Evolutionary conservation across 192 early-diverging fungal genomes (phyloP).

Genomic region (Bifiguratus adelaidae): DNA sequence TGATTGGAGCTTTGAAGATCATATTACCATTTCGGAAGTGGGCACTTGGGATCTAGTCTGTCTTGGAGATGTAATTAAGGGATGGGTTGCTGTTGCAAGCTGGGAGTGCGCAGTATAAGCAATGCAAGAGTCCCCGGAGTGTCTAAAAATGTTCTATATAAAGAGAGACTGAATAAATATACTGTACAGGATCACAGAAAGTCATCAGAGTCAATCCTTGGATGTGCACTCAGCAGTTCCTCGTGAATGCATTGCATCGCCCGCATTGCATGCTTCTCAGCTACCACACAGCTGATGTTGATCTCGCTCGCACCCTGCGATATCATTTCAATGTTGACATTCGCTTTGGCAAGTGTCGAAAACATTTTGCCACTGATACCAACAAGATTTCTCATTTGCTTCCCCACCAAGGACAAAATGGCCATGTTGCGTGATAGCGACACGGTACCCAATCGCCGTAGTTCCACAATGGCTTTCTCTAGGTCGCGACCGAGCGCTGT

Average conservation of each 20-base stretch:
- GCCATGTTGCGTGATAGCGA: constrained; percentile 73
- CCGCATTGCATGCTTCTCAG: constrained; percentile 37
- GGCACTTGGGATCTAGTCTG: constrained; percentile 22
- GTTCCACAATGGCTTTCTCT: constrained; percentile 53
- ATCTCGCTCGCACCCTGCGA: constrained; percentile 89
- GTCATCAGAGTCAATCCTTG: background rate
- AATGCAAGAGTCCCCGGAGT: no score
- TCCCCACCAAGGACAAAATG: constrained; percentile 83
- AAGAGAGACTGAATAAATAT: no score
- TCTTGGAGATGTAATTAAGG: constrained; percentile 8
- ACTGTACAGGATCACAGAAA: no score
- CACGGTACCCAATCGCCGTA: constrained; percentile 61
- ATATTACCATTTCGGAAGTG: constrained; percentile 9
- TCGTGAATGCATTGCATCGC: constrained; percentile 79
- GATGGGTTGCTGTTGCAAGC: constrained; percentile 16
- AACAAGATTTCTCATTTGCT: constrained; percentile 83
- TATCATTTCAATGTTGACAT: constrained; percentile 92
- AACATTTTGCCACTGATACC: constrained; percentile 84
- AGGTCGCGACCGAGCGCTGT: constrained; percentile 44
- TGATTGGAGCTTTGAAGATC: constrained; percentile 11
- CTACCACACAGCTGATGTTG: constrained; percentile 88
- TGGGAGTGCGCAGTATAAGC: no score
- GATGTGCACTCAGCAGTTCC: constrained; percentile 25
- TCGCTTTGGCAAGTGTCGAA: constrained; percentile 58
- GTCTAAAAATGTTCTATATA: no score